phyloP scores from a whole-genome alignment of 345 rosid species.

The Lepidium sativum region DNA sequence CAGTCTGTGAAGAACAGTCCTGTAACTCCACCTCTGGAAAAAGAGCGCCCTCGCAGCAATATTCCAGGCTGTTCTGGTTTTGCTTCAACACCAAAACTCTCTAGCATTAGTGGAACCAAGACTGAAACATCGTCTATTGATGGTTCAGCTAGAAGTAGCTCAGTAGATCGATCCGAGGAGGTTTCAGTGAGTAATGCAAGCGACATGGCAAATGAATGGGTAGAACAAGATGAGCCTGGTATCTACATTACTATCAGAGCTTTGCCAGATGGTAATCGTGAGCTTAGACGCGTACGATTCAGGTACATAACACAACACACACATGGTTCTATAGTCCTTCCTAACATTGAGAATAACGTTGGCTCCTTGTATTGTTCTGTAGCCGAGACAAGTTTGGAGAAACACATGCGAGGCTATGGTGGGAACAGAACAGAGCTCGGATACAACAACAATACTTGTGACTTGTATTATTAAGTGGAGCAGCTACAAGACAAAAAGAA shows the following conservation, averaged over 20 bases:
- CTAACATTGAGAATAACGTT: no score
- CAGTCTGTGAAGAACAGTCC: slow-evolving; percentile 64
- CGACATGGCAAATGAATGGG: slow-evolving; percentile 84
- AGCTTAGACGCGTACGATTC: slow-evolving; percentile 97
- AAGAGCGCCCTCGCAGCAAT: slow-evolving; percentile 38
- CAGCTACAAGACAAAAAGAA: slow-evolving; percentile 6
- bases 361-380: no score
- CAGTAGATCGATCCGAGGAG: slow-evolving; percentile 65
- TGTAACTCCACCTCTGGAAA: slow-evolving; percentile 58
- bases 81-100: slow-evolving; percentile 63
- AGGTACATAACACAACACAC: slow-evolving; percentile 39
- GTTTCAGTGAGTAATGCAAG: slow-evolving; percentile 88
- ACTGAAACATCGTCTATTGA: slow-evolving; percentile 71
- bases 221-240: slow-evolving; percentile 95
- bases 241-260: slow-evolving; percentile 89
- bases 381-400: slow-evolving; percentile 95
- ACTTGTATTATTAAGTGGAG: slow-evolving; percentile 12
- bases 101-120: slow-evolving; percentile 58
- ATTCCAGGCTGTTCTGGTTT: slow-evolving; percentile 33
- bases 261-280: slow-evolving; percentile 72
- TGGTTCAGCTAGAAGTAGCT: slow-evolving; percentile 63
- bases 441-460: slow-evolving; percentile 85
- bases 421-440: slow-evolving; percentile 97
- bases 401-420: slow-evolving; percentile 94
- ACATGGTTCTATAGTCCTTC: no score